These are phyloP conservation scores for Trichoderma polysporum DNA, from an alignment of 2,329 filamentous ascomycete genomes.

Conservation along the genomic window DNA sequence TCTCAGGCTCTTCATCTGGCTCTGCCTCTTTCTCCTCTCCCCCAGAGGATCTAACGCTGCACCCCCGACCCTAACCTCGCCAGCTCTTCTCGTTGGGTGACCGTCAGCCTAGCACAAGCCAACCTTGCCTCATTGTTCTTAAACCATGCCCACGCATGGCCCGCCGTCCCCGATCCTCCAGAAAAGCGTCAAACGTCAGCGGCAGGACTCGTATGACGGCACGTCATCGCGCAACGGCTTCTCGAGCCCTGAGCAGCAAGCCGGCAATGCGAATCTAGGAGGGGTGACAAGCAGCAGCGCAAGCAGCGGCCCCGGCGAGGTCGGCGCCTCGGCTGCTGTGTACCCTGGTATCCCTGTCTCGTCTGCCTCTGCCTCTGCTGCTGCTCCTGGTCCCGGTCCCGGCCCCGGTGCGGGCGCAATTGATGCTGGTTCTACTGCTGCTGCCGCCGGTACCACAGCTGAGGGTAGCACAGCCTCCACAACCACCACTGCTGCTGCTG, in stretches of 20 bases:
- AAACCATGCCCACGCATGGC: conserved; percentile 36
- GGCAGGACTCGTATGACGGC: conserved; percentile 53
- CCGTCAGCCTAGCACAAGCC: conserved; percentile 6
- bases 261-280: conserved; percentile 18
- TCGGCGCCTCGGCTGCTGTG: conserved; percentile 7
- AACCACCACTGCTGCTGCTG: conserved; percentile 23
- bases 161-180: conserved; percentile 52
- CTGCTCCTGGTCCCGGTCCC: conserved; percentile 54
- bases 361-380: conserved; percentile 28
- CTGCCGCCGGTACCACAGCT: not conserved
- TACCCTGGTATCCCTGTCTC: conserved; percentile 16
- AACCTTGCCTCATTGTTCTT: not conserved
- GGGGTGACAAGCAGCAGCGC: conserved; percentile 1
- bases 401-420: conserved; percentile 49
- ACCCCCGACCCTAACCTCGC: conserved; percentile 4
- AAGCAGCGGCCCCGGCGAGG: conserved; percentile 11
- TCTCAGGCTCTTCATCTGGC: not conserved
- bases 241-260: conserved; percentile 35
- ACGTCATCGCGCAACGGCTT: conserved; percentile 40
- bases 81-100: conserved; percentile 5
- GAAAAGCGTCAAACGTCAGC: conserved; percentile 53
- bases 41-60: conserved; percentile 9
- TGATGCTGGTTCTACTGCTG: conserved; percentile 29
- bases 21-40: not conserved
- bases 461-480: not conserved